Percentiles rank a stretch among this genome's conserved stretches.
Conservation (phyloP, 2,329 filamentous ascomycete genomes). For the Macroventuria anomochaeta region DNA sequence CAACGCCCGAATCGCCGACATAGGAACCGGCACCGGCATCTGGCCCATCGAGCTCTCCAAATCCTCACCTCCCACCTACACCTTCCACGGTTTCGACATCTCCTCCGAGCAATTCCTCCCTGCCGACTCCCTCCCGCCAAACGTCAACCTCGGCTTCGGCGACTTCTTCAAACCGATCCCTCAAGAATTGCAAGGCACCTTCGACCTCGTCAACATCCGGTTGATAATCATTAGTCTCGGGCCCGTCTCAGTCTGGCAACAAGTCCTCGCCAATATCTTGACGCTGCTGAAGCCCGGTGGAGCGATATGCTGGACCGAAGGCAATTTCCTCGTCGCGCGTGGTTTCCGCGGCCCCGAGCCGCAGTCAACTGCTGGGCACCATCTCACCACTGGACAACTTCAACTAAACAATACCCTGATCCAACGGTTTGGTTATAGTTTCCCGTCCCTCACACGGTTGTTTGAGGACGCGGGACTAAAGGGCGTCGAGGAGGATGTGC, state of each 20-base stretch:
- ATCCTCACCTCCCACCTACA: slow-evolving; percentile 26
- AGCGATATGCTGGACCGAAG: slow-evolving; percentile 40
- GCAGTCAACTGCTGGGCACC: slow-evolving; percentile 23
- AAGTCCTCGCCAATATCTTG: slow-evolving; percentile 31
- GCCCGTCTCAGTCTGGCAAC: slow-evolving; percentile 26
- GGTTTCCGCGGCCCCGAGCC: slow-evolving; percentile 26
- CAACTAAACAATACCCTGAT: slow-evolving; percentile 31
- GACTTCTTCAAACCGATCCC: slow-evolving; percentile 42
- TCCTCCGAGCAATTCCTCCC: slow-evolving; percentile 32
- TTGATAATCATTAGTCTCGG: slow-evolving; percentile 41
- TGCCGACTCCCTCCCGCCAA: slow-evolving; percentile 21
- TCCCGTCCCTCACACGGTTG: slow-evolving; percentile 26
- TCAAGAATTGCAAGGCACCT: slow-evolving; percentile 30
- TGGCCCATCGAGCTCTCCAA: slow-evolving; percentile 36
- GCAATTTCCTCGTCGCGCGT: slow-evolving; percentile 32
- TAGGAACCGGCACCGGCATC: slow-evolving; percentile 42
- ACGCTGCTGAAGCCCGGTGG: slow-evolving; percentile 40
- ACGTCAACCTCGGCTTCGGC: slow-evolving; percentile 30
- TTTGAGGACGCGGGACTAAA: slow-evolving; percentile 28
- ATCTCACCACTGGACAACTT: slow-evolving; percentile 28
- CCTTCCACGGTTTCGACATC: slow-evolving; percentile 41
- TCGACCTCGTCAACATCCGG: slow-evolving; percentile 41
- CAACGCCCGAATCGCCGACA: slow-evolving; percentile 38
- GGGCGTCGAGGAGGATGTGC: slow-evolving; percentile 32
- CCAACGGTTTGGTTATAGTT: slow-evolving; percentile 34